phyloP scores from a whole-genome alignment of 352 stramenopile species.

The Phytophthora multivora region DNA sequence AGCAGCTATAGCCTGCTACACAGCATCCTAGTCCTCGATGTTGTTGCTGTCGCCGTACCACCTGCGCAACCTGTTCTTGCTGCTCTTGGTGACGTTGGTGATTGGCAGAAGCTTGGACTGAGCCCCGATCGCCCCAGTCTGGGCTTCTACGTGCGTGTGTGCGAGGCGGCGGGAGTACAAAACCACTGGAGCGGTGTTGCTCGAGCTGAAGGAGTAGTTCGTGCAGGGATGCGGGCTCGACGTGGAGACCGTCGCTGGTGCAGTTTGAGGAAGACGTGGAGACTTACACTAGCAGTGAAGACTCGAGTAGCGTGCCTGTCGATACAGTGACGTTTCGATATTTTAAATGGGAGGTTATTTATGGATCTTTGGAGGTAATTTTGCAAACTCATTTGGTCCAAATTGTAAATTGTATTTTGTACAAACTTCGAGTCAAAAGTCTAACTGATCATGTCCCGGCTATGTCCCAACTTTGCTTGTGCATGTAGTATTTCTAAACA shows the following conservation, averaged over 20 bases:
- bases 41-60: conserved; percentile 28
- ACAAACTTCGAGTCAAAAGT: no score
- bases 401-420: no score
- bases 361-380: no score
- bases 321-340: conserved; percentile 14
- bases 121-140: no score
- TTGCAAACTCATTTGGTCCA: no score
- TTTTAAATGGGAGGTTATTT: background rate
- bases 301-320: conserved; percentile 41
- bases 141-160: conserved; percentile 51
- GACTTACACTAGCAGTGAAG: background rate
- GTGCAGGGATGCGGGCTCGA: conserved; percentile 44
- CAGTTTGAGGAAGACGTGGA: conserved; percentile 22
- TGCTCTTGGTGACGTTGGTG: conserved; percentile 49
- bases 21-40: conserved; percentile 1
- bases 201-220: conserved; percentile 48
- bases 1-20: background rate
- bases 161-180: conserved; percentile 39
- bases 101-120: conserved; percentile 55
- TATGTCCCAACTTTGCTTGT: no score
- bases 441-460: no score
- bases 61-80: conserved; percentile 46
- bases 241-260: conserved; percentile 41
- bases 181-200: conserved; percentile 45
- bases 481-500: background rate